These are phyloP conservation scores for Niebla homalea DNA, from an alignment of 495 filamentous ascomycete genomes.

Conservation along the genomic window DNA sequence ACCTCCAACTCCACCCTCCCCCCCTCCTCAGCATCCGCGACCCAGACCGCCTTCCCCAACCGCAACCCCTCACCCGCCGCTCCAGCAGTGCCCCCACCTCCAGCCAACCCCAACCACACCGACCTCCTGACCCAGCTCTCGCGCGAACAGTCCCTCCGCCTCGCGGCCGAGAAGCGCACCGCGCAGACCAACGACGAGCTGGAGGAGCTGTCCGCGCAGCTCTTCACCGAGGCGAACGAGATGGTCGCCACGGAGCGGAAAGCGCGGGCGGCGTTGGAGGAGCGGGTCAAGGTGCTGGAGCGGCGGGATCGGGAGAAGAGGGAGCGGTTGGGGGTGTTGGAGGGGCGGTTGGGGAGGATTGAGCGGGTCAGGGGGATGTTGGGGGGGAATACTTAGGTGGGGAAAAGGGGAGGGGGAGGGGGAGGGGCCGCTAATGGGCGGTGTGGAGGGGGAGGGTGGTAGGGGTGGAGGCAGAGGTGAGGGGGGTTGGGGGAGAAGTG, in stretches of 20 bases:
- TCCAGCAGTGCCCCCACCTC: slow-evolving; percentile 38
- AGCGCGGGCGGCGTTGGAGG: slow-evolving; percentile 66
- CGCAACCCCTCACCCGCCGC: slow-evolving; percentile 55
- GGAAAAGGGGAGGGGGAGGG: neutral
- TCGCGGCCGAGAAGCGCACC: slow-evolving; percentile 60
- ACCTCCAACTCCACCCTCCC: slow-evolving; percentile 41
- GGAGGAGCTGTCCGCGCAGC: slow-evolving; percentile 71
- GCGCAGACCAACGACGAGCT: slow-evolving; percentile 63
- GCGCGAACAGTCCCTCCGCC: slow-evolving; percentile 57
- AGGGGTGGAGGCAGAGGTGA: too few relatives aligned
- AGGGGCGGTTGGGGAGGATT: slow-evolving; percentile 68
- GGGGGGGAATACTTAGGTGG: slow-evolving; percentile 5
- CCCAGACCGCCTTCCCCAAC: slow-evolving; percentile 25
- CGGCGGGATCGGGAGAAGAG: slow-evolving; percentile 57
- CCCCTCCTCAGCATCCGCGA: slow-evolving; percentile 29
- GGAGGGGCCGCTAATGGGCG: too few relatives aligned
- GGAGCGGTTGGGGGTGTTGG: slow-evolving; percentile 55
- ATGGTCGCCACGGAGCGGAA: slow-evolving; percentile 89
- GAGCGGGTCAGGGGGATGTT: slow-evolving; percentile 55
- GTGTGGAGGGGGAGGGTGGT: too few relatives aligned
- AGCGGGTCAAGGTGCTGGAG: slow-evolving; percentile 56
- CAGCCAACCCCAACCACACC: slow-evolving; percentile 19
- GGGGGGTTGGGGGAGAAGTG: too few relatives aligned
- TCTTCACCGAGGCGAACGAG: slow-evolving; percentile 92
- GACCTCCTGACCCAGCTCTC: slow-evolving; percentile 59